Evolutionary conservation across 2,329 filamentous ascomycete species (phyloP).

Genomic region (Penicillium italicum): DNA sequence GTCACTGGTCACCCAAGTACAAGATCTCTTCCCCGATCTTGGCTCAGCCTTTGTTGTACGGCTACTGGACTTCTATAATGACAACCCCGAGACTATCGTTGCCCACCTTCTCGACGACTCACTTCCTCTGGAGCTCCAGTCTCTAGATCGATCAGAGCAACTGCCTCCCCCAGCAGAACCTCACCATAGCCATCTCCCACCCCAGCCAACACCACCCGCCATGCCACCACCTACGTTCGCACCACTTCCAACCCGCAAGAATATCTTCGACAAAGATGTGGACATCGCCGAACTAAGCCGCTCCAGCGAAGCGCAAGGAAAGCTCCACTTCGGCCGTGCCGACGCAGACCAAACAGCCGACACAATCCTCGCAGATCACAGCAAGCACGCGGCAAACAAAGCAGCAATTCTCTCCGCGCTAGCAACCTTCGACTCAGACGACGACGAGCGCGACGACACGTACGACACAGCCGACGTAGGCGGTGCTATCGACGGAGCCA

Average conservation of each 20-base stretch:
- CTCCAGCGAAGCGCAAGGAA: conserved; percentile 50
- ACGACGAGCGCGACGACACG: conserved; percentile 95
- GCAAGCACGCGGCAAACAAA: conserved; percentile 64
- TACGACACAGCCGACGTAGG: conserved; percentile 93
- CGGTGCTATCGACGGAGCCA: conserved; percentile 69
- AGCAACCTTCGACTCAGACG: conserved; percentile 84
- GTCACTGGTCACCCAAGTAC: conserved; percentile 83
- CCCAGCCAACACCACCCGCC: conserved; percentile 41
- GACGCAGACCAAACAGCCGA: conserved; percentile 65
- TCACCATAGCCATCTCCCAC: conserved; percentile 57
- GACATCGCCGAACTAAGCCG: conserved; percentile 70
- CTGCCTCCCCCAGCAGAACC: conserved; percentile 32
- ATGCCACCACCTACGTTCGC: conserved; percentile 32
- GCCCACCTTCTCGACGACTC: conserved; percentile 76
- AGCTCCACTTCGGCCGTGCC: conserved; percentile 73
- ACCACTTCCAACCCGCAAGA: conserved; percentile 52
- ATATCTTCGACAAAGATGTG: conserved; percentile 71
- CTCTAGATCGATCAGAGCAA: conserved; percentile 61
- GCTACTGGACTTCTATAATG: conserved; percentile 72
- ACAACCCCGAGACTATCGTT: conserved; percentile 75
- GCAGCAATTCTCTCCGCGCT: conserved; percentile 84
- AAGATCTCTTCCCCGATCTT: conserved; percentile 86
- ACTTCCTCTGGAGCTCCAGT: conserved; percentile 65
- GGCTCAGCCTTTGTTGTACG: conserved; percentile 77
- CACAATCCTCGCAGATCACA: conserved; percentile 63